These are phyloP conservation scores for Francoa sonchifolia DNA, from an alignment of 441 rosid species.

Conservation along the genomic window DNA sequence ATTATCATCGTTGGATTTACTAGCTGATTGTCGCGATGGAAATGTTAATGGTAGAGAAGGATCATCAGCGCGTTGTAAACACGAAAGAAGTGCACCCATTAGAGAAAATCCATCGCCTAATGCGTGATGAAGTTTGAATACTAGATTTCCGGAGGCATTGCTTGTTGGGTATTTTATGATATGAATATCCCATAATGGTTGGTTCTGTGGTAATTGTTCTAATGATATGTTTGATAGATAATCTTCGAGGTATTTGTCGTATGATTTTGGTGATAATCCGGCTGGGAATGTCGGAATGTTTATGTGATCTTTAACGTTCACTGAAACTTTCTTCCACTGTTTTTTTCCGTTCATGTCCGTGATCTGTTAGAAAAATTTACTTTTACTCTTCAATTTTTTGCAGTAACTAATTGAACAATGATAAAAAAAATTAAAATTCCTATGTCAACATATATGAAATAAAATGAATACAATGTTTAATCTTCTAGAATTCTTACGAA, in stretches of 20 bases:
- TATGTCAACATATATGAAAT: too few species aligned
- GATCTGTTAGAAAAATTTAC: too few species aligned
- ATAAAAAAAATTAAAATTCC: too few species aligned
- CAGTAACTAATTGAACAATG: too few species aligned
- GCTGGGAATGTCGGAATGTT: slow-evolving; percentile 17
- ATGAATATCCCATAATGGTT: slow-evolving; percentile 39
- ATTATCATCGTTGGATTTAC: neutral
- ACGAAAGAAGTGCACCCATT: slow-evolving; percentile 44
- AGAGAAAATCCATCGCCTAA: slow-evolving; percentile 41
- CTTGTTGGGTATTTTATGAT: slow-evolving; percentile 29
- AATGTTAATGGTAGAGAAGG: slow-evolving; percentile 30
- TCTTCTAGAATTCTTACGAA: too few species aligned
- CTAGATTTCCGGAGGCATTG: slow-evolving; percentile 20
- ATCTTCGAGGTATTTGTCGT: slow-evolving; percentile 17
- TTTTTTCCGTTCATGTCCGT: slow-evolving; percentile 22
- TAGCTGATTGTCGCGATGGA: slow-evolving; percentile 14
- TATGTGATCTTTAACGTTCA: slow-evolving; percentile 29
- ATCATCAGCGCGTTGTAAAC: slow-evolving; percentile 27
- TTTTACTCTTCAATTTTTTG: too few species aligned
- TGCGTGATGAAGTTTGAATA: slow-evolving; percentile 46
- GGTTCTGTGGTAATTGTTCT: slow-evolving; percentile 22
- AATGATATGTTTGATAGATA: slow-evolving; percentile 21
- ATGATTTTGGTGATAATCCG: slow-evolving; percentile 20
- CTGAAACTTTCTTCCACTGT: slow-evolving; percentile 29
- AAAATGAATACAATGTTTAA: too few species aligned